Evolutionary conservation across 1,284 basidiomycete genomes (phyloP), one percentile per base, ranked within the genome.

Genomic region (Athelia psychrophila): DNA sequence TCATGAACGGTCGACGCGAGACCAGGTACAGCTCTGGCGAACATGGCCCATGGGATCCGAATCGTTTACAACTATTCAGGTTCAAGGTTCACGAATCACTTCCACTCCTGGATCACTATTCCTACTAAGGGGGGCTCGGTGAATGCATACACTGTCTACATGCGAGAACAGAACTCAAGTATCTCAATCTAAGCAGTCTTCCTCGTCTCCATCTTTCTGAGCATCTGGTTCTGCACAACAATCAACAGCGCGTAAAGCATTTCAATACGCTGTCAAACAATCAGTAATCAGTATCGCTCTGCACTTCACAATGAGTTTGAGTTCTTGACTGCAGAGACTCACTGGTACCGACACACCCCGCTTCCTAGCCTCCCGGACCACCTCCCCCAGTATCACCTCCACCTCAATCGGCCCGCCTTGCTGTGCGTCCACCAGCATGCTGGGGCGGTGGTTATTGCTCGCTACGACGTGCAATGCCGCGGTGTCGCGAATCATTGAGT

Each of bases 311-410:
- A 44, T 16, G 33, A 30, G 10, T 24, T 20, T 19, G 10, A 18
- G 13, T n/a, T n/a, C 18, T 13, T 32, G 10, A 44, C 13, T 15
- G 47, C 10, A 44, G 22, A 2, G 6, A 23, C 68, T 55, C 50
- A 72, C 68, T 49, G 72, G 70, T 48, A 69, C 63, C 27, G 62
- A 55, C 10, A 76, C 65, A 13, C 60, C 59, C 42, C 60, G 55
- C 42, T 58, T 58, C 49, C 56, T 57, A 5, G 67, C 73, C 47
- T 63, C 56, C 44, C 64, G 59, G 16, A 75, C 60, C 16, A 75
- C 66, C 23, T 73, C 73, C 2, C 75, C 75, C 12, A 76, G 60
- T 49, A 77, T 74, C 15, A 68, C 74, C 52, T 77, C 75, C 2
- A 77, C 65, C 55, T 77, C 75, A 57, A 77, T 71, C 13, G 75